Evolutionary conservation across 495 filamentous ascomycete genomes (phyloP).

Genomic region (Trichoderma parareesei): DNA sequence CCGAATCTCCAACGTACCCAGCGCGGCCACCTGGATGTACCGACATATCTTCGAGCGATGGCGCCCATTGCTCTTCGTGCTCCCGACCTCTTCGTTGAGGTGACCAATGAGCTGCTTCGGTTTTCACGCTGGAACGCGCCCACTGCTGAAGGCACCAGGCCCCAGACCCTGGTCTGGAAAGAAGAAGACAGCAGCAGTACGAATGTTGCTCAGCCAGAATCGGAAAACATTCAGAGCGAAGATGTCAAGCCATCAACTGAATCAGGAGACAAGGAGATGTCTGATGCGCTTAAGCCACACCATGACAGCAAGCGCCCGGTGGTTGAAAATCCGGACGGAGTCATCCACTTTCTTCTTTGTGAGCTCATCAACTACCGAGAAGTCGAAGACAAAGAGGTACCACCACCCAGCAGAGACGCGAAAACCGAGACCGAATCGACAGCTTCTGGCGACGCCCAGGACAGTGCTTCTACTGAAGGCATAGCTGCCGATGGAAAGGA

Average conservation of each 20-base stretch:
- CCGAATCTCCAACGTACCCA: constrained; percentile 29
- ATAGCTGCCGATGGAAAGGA: constrained; percentile 34
- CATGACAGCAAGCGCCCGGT: constrained; percentile 72
- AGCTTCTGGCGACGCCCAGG: constrained; percentile 18
- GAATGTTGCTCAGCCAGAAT: constrained; percentile 35
- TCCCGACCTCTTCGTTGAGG: constrained; percentile 81
- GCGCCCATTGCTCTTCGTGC: constrained; percentile 76
- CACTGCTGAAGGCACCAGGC: constrained; percentile 42
- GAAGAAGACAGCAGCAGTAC: constrained; percentile 24
- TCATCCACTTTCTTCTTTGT: constrained; percentile 91
- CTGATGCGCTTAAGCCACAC: constrained; percentile 51
- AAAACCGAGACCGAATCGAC: constrained; percentile 27
- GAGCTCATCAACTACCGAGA: constrained; percentile 89
- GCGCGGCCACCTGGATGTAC: constrained; percentile 60
- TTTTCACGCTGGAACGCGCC: constrained; percentile 49
- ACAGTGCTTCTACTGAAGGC: constrained; percentile 22
- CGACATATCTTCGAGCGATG: constrained; percentile 64
- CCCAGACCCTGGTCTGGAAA: constrained; percentile 26
- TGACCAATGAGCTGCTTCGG: constrained; percentile 80
- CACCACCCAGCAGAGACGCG: constrained; percentile 42
- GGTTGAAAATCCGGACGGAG: constrained; percentile 88
- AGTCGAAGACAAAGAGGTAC: constrained; percentile 69
- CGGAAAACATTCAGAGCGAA: constrained; percentile 38
- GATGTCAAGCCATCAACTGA: constrained; percentile 48
- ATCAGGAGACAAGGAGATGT: constrained; percentile 42